Evolutionary conservation across 371 early-diverging fungal species (phyloP), one percentile per base, ranked within the genome.

Genomic region (Mortierella sp.): DNA sequence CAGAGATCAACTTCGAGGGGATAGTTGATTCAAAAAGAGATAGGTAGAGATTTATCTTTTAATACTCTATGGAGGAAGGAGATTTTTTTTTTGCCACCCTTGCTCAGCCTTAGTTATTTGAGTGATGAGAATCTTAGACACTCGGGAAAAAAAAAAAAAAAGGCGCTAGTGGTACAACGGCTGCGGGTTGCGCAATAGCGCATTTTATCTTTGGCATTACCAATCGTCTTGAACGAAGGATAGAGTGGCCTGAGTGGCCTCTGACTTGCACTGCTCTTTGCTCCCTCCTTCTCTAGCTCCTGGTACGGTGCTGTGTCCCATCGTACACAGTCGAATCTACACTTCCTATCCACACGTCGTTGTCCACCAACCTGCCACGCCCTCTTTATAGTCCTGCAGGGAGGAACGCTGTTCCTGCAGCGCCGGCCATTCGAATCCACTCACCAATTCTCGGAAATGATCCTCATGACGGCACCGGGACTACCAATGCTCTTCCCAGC

Each of bases 341-440:
- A 12, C 72, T 77, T 1, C 79, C 79, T 7, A 26, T 77, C 37
- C 60, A 77, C 18, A 77, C 72, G 6, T 72, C 68, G 9, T 9
- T 37, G 9, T 1, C 55, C 66, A 9, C 79, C 79, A 23, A 66
- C 62, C 79, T 72, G 1, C 66, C 63, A 6, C 14, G 65, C 16
- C 14, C 62, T 2, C 26, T 72, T 14, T 69, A 77, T 21, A n/a
- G 30, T 2, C 79, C 76, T 2, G 53, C 63, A 1, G 48, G 52
- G 21, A 52, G 66, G 29, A 28, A 67, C 30, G 79, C 79, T 16
- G 51, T 68, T 0, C 79, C 79, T 2, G 9, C 46, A 0, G 61
- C 69, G n/a, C 68, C 79, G 1, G 79, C 79, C 7, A 72, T 77
- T 52, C 72, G 71, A 28, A 68, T 55, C 23, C n/a, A 64, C 1